Percentiles rank a stretch among this genome's conserved stretches.
Evolutionary conservation across 768 basidiomycete genomes (phyloP).

Genomic region (Leccinum uliginosum): DNA sequence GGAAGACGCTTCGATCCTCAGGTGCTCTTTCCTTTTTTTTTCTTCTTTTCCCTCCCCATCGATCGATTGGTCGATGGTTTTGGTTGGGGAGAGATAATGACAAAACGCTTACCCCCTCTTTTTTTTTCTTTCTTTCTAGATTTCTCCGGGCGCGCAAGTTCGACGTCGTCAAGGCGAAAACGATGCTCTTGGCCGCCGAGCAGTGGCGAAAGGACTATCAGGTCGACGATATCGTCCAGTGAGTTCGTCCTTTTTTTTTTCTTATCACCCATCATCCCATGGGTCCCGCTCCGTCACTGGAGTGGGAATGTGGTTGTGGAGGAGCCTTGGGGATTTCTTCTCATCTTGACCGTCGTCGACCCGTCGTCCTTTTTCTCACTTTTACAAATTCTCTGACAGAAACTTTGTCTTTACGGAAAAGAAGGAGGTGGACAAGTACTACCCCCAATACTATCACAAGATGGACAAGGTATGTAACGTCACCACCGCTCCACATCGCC

Average conservation of each 20-base stretch:
- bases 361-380: not conserved
- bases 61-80: conserved; percentile 1
- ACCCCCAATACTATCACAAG: conserved; percentile 96
- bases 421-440: conserved; percentile 80
- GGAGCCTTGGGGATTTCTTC: too few species aligned
- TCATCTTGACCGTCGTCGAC: not conserved
- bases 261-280: too few species aligned
- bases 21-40: conserved; percentile 36
- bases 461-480: conserved; percentile 68
- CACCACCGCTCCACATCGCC: not conserved
- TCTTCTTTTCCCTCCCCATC: not conserved
- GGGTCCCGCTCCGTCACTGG: too few species aligned
- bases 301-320: too few species aligned
- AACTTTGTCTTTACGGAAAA: conserved; percentile 87
- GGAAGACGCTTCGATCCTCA: conserved; percentile 66
- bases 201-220: conserved; percentile 87
- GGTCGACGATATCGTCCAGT: conserved; percentile 72
- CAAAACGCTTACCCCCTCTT: too few species aligned
- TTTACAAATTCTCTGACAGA: conserved; percentile 36
- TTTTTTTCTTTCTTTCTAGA: conserved; percentile 35
- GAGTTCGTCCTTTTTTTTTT: conserved; percentile 19
- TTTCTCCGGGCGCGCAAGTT: conserved; percentile 94
- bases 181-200: conserved; percentile 79
- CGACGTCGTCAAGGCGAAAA: conserved; percentile 74
- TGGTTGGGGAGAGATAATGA: too few species aligned